Conservation (phyloP, 2,329 filamentous ascomycete species). For the Hawksworthiomyces lignivorus region DNA sequence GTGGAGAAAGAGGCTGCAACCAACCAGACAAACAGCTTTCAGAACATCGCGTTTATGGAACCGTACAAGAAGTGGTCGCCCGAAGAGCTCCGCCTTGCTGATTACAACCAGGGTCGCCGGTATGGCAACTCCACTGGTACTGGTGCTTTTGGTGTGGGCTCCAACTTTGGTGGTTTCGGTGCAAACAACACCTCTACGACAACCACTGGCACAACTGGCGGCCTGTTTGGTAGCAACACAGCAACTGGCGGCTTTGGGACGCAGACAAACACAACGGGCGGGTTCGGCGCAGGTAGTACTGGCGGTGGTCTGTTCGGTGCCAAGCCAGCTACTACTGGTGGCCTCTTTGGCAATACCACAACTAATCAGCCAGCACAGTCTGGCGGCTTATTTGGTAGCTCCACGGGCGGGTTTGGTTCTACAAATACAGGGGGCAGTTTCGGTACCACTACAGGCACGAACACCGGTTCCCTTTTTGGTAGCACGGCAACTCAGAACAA, state of each 20-base stretch:
- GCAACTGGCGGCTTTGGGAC: slow-evolving; percentile 29
- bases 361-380: slow-evolving; percentile 18
- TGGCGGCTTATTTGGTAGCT: slow-evolving; percentile 32
- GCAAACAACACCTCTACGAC: slow-evolving; percentile 29
- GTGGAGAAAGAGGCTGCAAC: slow-evolving; percentile 63
- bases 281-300: slow-evolving; percentile 27
- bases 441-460: slow-evolving; percentile 11
- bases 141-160: slow-evolving; percentile 69
- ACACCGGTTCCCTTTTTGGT: slow-evolving; percentile 25
- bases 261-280: slow-evolving; percentile 21
- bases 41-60: slow-evolving; percentile 71
- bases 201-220: slow-evolving; percentile 25
- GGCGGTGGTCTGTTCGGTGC: slow-evolving; percentile 36
- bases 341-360: slow-evolving; percentile 31
- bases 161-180: slow-evolving; percentile 44
- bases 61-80: slow-evolving; percentile 84
- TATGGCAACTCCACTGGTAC: slow-evolving; percentile 78
- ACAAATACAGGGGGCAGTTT: slow-evolving; percentile 2
- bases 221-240: slow-evolving; percentile 31
- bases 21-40: slow-evolving; percentile 55
- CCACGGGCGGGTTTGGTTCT: background rate
- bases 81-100: slow-evolving; percentile 74
- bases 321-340: slow-evolving; percentile 17
- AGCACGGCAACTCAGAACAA: slow-evolving; percentile 16
- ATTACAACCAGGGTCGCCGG: slow-evolving; percentile 81